Percentiles rank a stretch among this genome's conserved stretches.
phyloP scores from a whole-genome alignment of 2,329 filamentous ascomycete genomes.

The Aspergillus arachidicola region DNA sequence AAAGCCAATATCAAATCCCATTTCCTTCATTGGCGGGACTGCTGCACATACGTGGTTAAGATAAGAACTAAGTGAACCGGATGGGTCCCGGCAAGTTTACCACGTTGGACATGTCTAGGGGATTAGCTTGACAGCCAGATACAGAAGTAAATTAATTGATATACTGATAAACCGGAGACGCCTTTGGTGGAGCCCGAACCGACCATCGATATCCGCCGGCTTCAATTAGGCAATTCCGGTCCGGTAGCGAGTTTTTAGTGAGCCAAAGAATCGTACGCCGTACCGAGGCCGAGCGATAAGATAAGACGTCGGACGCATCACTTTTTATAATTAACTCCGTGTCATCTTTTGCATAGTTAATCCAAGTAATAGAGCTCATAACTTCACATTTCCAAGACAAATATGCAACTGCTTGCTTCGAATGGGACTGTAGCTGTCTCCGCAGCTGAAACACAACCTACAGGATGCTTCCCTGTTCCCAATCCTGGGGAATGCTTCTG shows the following conservation, averaged over 20 bases:
- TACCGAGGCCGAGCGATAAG: background rate
- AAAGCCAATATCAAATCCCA: background rate
- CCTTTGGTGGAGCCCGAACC: background rate
- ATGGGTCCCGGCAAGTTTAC: background rate
- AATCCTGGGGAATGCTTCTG: conserved; percentile 39
- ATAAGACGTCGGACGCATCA: background rate
- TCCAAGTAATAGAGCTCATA: background rate
- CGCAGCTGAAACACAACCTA: too few relatives aligned
- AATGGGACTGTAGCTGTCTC: background rate
- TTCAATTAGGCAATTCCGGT: background rate
- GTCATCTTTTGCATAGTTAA: background rate
- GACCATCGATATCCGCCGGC: background rate
- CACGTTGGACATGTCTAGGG: background rate
- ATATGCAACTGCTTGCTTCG: background rate
- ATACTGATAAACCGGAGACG: background rate
- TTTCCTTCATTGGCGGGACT: background rate
- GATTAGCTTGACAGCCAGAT: background rate
- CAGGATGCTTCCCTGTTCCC: conserved; percentile 4
- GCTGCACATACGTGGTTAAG: background rate
- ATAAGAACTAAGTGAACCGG: background rate
- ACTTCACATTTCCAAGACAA: background rate
- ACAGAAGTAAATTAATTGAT: background rate
- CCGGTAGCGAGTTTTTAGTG: conserved; percentile 1
- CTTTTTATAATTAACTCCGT: background rate
- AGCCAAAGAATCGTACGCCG: background rate